Evolutionary conservation across 2,329 filamentous ascomycete species (phyloP), one percentile per base, ranked within the genome.

Genomic region (Colletotrichum incanum): DNA sequence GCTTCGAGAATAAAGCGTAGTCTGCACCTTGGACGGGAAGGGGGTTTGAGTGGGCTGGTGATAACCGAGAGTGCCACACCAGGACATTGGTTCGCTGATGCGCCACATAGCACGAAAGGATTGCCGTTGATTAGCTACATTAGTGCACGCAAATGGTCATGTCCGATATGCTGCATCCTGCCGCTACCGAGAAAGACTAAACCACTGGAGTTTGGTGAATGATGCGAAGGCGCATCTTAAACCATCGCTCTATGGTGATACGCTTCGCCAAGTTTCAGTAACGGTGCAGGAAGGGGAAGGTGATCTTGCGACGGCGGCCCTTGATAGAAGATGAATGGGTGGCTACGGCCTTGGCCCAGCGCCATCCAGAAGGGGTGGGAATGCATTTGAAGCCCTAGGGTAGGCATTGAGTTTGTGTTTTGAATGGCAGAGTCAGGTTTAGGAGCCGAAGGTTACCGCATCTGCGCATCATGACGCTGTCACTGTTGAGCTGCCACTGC

Each of bases 1-100:
- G 59, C 65, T 72, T 72, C 70, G 65, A 72, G 70, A 72, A 72
- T 50, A 62, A 72, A 49, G 45, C 26, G 28, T 59, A 45, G 47
- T n/a, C 69, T 59, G 69, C 45, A 64, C 41, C 43, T 54, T 59
- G 34, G 26, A 52, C 34, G 65, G 59, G 37, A 63, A 60, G 43
- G 43, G 56, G 28, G 28, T 12, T 7, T 7, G 34, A 49, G 41
- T 45, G 41, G 41, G 56, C 39, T 41, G 67, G 45, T 65, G 65
- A 65, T 72, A 60, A 49, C 70, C 70, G 60, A 65, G 60, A 65
- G 50, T 49, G 60, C 39, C 54, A 64, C 54, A 26, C 65, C 26
- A 14, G 56, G 52, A 16, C 20, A n/a, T 31, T 62, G 65, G 45
- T 72, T 72, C 60, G 59, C 37, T 54, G 28, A 26, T 37, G 37